Evolutionary conservation across 805 yeast genomes (phyloP).

Genomic region (Sungouiozyma ichnusensis): DNA sequence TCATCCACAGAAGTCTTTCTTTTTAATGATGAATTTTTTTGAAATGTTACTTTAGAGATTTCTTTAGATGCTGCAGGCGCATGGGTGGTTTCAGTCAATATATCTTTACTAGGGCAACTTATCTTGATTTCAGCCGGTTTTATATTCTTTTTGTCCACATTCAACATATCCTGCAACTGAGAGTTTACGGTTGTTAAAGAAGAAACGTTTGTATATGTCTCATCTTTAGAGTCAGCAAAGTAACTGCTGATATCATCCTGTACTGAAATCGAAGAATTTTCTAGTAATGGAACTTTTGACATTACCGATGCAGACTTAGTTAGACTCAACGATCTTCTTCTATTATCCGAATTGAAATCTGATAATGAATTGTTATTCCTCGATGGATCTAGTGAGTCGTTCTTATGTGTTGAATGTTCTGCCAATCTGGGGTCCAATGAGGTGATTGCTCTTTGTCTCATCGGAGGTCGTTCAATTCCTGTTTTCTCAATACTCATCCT

Average conservation of each 20-base stretch:
- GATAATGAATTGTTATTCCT: not conserved
- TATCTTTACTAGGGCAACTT: not conserved
- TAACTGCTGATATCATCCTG: not conserved
- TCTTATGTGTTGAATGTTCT: not conserved
- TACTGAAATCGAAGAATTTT: not conserved
- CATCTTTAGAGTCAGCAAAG: not conserved
- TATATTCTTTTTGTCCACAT: not conserved
- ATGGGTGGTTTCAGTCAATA: not conserved
- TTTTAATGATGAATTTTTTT: not conserved
- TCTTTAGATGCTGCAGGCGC: not conserved
- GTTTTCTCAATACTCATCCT: not conserved
- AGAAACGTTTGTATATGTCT: not conserved
- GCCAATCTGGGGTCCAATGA: not conserved
- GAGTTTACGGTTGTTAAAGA: not conserved
- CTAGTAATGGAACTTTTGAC: not conserved
- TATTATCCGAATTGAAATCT: too few species aligned
- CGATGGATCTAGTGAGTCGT: not conserved
- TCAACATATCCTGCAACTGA: not conserved
- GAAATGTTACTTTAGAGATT: not conserved
- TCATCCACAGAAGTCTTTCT: not conserved
- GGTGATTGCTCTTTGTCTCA: not conserved
- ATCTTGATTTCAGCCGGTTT: not conserved
- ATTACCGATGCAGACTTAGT: not conserved
- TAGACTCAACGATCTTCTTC: not conserved
- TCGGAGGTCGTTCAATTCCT: not conserved